Conservation (phyloP, 2,329 filamentous ascomycete species). For the Curvularia hawaiiensis region DNA sequence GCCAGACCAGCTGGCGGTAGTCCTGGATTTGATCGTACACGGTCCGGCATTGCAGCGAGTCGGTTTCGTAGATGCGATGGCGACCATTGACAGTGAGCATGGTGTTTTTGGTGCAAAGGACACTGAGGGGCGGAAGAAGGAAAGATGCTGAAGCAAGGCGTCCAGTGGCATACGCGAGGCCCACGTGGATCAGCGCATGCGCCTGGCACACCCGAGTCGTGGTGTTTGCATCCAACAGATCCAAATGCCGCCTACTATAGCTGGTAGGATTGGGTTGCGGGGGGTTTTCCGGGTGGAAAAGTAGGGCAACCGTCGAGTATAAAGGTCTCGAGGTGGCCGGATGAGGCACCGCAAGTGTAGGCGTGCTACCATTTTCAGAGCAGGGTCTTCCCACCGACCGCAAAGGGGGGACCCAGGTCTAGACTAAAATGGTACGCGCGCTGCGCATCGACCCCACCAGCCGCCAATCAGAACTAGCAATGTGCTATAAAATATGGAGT, state of each 20-base stretch:
- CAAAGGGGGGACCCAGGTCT: neutral
- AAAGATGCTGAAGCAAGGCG: constrained; percentile 1
- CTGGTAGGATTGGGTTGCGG: neutral
- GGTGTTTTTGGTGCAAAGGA: neutral
- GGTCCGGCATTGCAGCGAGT: neutral
- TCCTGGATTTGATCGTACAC: constrained; percentile 10
- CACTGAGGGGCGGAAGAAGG: constrained; percentile 2
- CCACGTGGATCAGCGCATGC: constrained; percentile 3
- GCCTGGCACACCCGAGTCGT: constrained; percentile 6
- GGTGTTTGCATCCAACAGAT: neutral
- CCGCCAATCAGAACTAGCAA: neutral
- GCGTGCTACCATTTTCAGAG: neutral
- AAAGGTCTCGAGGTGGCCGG: neutral
- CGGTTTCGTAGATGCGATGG: neutral
- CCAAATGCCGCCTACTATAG: neutral
- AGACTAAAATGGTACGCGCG: neutral
- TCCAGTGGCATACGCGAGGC: neutral
- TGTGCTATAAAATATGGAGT: neutral
- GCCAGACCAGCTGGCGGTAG: constrained; percentile 20
- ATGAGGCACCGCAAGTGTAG: constrained; percentile 1
- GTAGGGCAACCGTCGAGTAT: neutral
- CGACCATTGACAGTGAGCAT: constrained; percentile 8
- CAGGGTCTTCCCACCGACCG: neutral
- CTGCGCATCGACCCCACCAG: neutral
- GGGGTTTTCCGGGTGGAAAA: neutral